Evolutionary conservation across 768 basidiomycete genomes (phyloP).

Genomic region (Leucogyrophana mollusca): DNA sequence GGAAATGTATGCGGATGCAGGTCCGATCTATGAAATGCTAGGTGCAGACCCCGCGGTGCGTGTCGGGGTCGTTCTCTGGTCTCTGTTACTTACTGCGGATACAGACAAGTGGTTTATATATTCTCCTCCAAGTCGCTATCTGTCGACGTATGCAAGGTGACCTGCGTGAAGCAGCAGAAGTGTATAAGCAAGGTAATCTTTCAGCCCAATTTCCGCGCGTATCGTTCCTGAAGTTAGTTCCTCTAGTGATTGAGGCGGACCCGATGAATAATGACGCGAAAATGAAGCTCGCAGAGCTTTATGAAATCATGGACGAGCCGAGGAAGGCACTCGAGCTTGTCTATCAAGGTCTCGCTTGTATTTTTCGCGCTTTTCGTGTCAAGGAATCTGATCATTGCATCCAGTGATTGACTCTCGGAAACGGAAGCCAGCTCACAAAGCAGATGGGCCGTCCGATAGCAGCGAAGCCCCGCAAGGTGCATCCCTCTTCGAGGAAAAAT

Average conservation of each 20-base stretch:
- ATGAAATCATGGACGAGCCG: slow-evolving; percentile 80
- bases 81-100: no score
- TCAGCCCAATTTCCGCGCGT: background rate
- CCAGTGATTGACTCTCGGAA: slow-evolving; percentile 63
- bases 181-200: slow-evolving; percentile 75
- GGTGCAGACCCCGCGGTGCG: slow-evolving; percentile 72
- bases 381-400: background rate
- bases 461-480: slow-evolving; percentile 29
- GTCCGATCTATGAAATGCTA: slow-evolving; percentile 76
- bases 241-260: slow-evolving; percentile 68
- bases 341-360: slow-evolving; percentile 77
- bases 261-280: slow-evolving; percentile 79
- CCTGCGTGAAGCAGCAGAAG: slow-evolving; percentile 72
- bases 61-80: slow-evolving; percentile 8
- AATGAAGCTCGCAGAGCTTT: slow-evolving; percentile 87
- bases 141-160: slow-evolving; percentile 80
- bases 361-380: background rate
- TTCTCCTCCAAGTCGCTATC: slow-evolving; percentile 75
- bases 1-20: slow-evolving; percentile 75
- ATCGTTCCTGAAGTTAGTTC: background rate
- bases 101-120: slow-evolving; percentile 77
- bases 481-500: slow-evolving; percentile 67
- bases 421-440: slow-evolving; percentile 33
- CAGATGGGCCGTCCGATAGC: slow-evolving; percentile 11
- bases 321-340: slow-evolving; percentile 82